These are phyloP conservation scores for Rhizopogon vesiculosus DNA, from an alignment of 768 basidiomycete species.

Conservation along the genomic window DNA sequence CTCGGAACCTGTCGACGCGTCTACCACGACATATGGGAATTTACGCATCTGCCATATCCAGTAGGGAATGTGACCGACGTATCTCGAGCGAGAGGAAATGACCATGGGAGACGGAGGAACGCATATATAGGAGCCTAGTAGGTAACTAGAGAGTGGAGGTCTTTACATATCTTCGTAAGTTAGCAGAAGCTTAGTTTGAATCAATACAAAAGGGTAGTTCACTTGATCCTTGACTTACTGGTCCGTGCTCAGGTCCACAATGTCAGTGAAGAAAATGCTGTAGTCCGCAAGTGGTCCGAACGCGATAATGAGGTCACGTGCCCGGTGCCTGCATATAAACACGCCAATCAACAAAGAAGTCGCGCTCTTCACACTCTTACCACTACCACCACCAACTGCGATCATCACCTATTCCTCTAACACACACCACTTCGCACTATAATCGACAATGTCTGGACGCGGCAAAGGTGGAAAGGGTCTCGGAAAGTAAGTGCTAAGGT, in stretches of 20 bases:
- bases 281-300: background rate
- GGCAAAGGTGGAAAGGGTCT: conserved; percentile 50
- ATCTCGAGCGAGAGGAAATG: background rate
- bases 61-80: background rate
- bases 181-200: background rate
- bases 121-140: background rate
- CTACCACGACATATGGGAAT: background rate
- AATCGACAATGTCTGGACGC: conserved; percentile 38
- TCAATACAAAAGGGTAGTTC: no score
- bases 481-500: conserved; percentile 28
- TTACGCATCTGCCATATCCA: background rate
- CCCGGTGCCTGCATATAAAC: conserved; percentile 22
- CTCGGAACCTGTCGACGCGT: no score
- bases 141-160: background rate
- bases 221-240: background rate
- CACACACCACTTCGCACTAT: conserved; percentile 7
- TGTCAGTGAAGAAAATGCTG: background rate
- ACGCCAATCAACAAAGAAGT: conserved; percentile 23
- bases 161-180: background rate
- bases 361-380: conserved; percentile 20
- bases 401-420: conserved; percentile 1
- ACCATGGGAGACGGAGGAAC: background rate
- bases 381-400: conserved; percentile 16
- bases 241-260: background rate
- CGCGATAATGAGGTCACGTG: conserved; percentile 16